Percentiles rank a stretch among this genome's conserved stretches.
Evolutionary conservation across 1,284 basidiomycete species (phyloP).

Genomic region (Ganoderma leucocontextum): DNA sequence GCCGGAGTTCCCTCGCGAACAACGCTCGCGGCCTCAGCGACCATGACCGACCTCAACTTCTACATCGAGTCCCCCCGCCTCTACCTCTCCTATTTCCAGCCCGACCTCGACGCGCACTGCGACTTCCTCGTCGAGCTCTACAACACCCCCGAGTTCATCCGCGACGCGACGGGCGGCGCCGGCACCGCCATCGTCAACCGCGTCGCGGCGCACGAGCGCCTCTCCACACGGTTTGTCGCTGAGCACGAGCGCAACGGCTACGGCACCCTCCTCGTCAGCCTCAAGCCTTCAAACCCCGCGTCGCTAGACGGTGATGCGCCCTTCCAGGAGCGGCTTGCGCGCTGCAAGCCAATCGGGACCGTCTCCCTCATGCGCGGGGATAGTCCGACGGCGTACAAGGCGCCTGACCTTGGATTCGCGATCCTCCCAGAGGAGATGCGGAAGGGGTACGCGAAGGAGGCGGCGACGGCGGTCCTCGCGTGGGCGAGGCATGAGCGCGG

Average conservation of each 20-base stretch:
- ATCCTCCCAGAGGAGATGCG: slow-evolving; percentile 23
- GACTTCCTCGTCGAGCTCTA: slow-evolving; percentile 21
- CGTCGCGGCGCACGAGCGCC: slow-evolving; percentile 11
- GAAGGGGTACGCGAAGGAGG: slow-evolving; percentile 21
- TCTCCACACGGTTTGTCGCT: slow-evolving; percentile 6
- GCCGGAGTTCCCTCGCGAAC: neutral
- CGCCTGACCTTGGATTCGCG: slow-evolving; percentile 18
- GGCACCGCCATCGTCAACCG: slow-evolving; percentile 2
- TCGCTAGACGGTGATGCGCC: slow-evolving; percentile 3
- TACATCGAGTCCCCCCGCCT: slow-evolving; percentile 18
- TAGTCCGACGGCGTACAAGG: slow-evolving; percentile 14
- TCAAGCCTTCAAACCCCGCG: slow-evolving; percentile 7
- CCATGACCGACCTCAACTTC: slow-evolving; percentile 17
- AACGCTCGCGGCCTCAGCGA: neutral
- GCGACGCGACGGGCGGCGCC: neutral
- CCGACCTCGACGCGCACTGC: slow-evolving; percentile 16
- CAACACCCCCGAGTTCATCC: slow-evolving; percentile 20
- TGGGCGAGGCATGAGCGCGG: slow-evolving; percentile 11
- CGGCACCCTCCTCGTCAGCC: slow-evolving; percentile 15
- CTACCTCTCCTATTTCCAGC: slow-evolving; percentile 15
- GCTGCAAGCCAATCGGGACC: slow-evolving; percentile 14
- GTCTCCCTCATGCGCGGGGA: slow-evolving; percentile 20
- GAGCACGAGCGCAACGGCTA: slow-evolving; percentile 18
- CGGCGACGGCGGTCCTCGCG: slow-evolving; percentile 4
- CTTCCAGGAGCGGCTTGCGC: slow-evolving; percentile 16